Evolutionary conservation across 2,329 filamentous ascomycete genomes (phyloP).

Genomic region (Claviceps cyperi): DNA sequence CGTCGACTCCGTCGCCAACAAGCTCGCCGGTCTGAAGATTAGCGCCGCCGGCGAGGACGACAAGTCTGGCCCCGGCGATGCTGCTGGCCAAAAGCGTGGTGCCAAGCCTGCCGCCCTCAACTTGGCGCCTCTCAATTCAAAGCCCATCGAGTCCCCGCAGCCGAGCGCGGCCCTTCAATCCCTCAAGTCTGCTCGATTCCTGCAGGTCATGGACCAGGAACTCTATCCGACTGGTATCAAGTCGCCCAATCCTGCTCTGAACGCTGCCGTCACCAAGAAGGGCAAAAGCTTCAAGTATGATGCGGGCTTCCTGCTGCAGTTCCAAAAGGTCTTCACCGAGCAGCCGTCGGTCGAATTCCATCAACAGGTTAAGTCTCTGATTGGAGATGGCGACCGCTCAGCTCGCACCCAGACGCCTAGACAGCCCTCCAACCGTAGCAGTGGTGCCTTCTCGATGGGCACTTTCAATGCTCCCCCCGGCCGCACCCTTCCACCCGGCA

Average conservation of each 20-base stretch:
- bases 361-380: conserved; percentile 69
- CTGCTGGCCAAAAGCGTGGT: conserved; percentile 40
- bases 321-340: conserved; percentile 91
- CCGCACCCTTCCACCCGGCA: conserved; percentile 54
- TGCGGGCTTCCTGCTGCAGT: conserved; percentile 87
- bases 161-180: conserved; percentile 89
- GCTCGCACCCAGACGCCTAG: conserved; percentile 41
- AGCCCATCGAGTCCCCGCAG: conserved; percentile 77
- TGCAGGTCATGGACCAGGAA: conserved; percentile 63
- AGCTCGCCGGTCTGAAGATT: conserved; percentile 38
- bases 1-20: conserved; percentile 28
- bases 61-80: conserved; percentile 22
- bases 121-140: conserved; percentile 66
- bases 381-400: conserved; percentile 62
- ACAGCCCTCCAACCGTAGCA: conserved; percentile 37
- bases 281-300: conserved; percentile 85
- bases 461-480: conserved; percentile 40
- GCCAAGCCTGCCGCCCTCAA: conserved; percentile 79
- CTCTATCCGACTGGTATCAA: conserved; percentile 72
- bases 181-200: conserved; percentile 78
- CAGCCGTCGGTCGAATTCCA: conserved; percentile 93
- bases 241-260: conserved; percentile 85
- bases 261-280: conserved; percentile 65
- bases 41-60: conserved; percentile 18
- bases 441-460: conserved; percentile 51